Base-by-base conservation (phyloP, 2,329 filamentous ascomycete genomes). In the Xylariaceae sp. region DNA sequence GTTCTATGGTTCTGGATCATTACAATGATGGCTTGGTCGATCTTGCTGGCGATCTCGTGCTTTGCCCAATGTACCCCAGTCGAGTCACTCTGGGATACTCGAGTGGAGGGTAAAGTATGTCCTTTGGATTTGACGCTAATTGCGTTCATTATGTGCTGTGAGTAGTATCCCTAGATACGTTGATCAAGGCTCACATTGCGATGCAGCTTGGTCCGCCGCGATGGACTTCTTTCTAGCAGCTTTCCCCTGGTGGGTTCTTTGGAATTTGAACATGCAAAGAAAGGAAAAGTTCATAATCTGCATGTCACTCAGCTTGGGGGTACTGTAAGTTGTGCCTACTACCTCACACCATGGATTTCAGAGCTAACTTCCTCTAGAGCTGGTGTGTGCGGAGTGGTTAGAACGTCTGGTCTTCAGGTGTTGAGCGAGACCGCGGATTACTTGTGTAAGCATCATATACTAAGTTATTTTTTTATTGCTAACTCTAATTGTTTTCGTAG, bases 161-260 rank as follows among this genome's bases (percentile, higher is more conserved):
- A 59, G 60, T 63, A 42, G 2, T 10, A 20, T 9, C n/a, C 4
- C 12, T 21, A 0, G 9, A 37, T 6, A 2, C 7, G 1, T 12
- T 20, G 18, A 40, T 14, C 7, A 12, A 37, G 1, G 19, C 52
- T 59, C 23, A 57, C 14, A 12, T 47, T n/a, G 21, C 20, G n/a
- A 26, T 19, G 21, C 32, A 63, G 60, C 60, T 42, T 63, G 53
- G 55, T 59, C 58, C 3, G 60, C 58, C 3, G 58, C 60, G 18
- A 63, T 61, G 53, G 61, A 63, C 44, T 63, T 63, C 44, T 63
- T 63, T 45, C 32, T 63, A 5, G 61, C 61, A 12, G 50, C 50
- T 26, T 63, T 58, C 32, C 59, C 61, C 19, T 63, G 57, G 50
- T 42, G 48, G 14, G 54, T 61, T 7, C 54, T 63, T 10, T 57